Conservation (phyloP, 352 stramenopile species). For the Globisporangium cederbergense region DNA sequence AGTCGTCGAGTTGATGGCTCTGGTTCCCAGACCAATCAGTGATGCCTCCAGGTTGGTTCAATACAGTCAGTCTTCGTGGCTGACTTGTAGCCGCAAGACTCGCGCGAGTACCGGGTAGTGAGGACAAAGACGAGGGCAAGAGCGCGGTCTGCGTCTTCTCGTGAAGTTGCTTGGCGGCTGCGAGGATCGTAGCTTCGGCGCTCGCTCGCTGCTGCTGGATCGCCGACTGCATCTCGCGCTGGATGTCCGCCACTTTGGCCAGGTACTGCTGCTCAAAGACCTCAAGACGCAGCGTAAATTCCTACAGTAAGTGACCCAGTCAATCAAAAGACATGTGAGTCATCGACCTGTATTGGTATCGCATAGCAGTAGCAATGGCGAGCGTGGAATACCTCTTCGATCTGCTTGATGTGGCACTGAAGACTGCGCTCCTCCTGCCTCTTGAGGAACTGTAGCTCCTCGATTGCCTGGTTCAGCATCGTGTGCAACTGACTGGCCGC, state of each 20-base stretch:
- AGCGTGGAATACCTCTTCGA: slow-evolving; percentile 37
- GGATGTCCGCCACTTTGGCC: slow-evolving; percentile 50
- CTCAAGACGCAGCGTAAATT: slow-evolving; percentile 48
- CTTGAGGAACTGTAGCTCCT: slow-evolving; percentile 53
- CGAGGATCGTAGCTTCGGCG: slow-evolving; percentile 33
- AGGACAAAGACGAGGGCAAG: background rate
- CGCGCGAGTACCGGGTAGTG: background rate
- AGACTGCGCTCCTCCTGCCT: slow-evolving; percentile 45
- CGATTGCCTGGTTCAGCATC: slow-evolving; percentile 47
- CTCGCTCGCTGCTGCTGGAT: slow-evolving; percentile 43
- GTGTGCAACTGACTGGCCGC: slow-evolving; percentile 40
- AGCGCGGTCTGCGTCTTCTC: slow-evolving; percentile 35
- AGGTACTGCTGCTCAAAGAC: slow-evolving; percentile 64
- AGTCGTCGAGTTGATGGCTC: background rate
- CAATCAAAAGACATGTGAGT: background rate
- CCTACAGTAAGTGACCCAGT: slow-evolving; percentile 19
- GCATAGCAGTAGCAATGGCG: no score
- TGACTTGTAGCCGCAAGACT: background rate
- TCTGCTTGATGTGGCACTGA: slow-evolving; percentile 39
- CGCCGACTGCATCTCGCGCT: slow-evolving; percentile 40
- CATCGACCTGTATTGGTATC: background rate
- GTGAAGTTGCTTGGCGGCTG: slow-evolving; percentile 44
- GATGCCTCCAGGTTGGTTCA: background rate
- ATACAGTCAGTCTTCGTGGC: background rate
- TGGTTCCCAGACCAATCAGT: background rate